Base-by-base conservation (phyloP, 148 eudicot species). In the Persicaria tinctoria region DNA sequence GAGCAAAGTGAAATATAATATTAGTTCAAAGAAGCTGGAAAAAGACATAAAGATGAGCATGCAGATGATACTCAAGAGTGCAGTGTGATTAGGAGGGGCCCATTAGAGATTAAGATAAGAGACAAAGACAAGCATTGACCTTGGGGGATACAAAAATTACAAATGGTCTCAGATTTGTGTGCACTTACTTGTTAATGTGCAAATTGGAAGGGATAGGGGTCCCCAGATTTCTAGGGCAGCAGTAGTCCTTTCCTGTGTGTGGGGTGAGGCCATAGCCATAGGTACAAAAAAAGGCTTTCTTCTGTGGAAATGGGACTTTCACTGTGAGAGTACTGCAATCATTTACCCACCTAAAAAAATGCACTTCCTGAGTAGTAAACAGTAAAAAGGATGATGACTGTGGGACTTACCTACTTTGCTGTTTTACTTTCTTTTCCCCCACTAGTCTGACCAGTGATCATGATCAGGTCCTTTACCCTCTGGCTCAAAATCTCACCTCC, bases 401-500 rank as follows among this genome's bases (percentile, higher is more conserved):
- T 59, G 64, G 62, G 27, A 56, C 27, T 56, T 56, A 17, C 62
- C 62, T 56, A 56, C 62, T 56, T 56, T 56, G 62, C 62, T 56
- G 62, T 56, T 59, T 23, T 20, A 1, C 12, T 59, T 20, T 18
- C 64, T 23, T 59, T 59, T 8, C 41, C 12, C 41, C 64, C 0
- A 20, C 3, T 59, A 32, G 27, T 23, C 64, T 59, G 38, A 59
- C 23, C 11, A 59, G 64, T 59, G 64, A 59, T 59, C 64, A 59
- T 59, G 64, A 59, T 59, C 64, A 59, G 64, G 64, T 59, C 64
- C 8, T 20, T 59, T 59, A 56, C 62, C 62, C 27, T 56, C 62
- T 56, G 62, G 23, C 23, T n/a, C 8, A 50, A 56, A 56, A 56
- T 56, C 62, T 56, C 27, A 56, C 62, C 62, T 56, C 27, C 23